phyloP scores from a whole-genome alignment of 2,329 filamentous ascomycete species.

The Hypoxylon rubiginosum region DNA sequence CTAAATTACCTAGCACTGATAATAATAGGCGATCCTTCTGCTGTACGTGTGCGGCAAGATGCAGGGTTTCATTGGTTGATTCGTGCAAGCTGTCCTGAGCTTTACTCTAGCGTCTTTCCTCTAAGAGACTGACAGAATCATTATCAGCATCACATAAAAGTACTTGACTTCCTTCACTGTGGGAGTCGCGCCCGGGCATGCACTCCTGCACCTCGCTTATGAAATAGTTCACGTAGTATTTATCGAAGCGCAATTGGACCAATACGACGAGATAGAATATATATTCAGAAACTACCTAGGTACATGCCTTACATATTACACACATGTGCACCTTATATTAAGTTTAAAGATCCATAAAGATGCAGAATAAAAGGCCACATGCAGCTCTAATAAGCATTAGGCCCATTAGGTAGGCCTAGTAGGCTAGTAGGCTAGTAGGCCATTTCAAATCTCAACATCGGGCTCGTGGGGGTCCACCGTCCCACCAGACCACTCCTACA shows the following conservation, averaged over 20 bases:
- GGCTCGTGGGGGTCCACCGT: conserved; percentile 34
- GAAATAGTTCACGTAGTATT: not conserved
- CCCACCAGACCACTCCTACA: conserved; percentile 25
- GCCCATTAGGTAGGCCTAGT: too few species aligned
- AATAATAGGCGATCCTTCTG: conserved; percentile 23
- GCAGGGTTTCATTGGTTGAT: conserved; percentile 26
- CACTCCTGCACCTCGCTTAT: not conserved
- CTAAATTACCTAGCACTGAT: conserved; percentile 9
- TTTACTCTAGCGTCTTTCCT: conserved; percentile 1
- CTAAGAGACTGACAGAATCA: not conserved
- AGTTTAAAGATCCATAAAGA: conserved; percentile 20
- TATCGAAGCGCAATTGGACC: not conserved
- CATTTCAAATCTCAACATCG: conserved; percentile 28
- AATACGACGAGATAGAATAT: not conserved
- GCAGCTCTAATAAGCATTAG: not conserved
- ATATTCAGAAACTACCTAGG: not conserved
- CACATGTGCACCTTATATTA: not conserved
- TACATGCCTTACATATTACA: too few species aligned
- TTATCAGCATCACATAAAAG: conserved; percentile 1
- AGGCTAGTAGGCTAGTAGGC: too few species aligned
- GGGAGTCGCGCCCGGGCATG: too few species aligned
- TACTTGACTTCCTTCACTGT: not conserved
- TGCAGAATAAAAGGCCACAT: conserved; percentile 19
- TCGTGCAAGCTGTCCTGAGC: conserved; percentile 21
- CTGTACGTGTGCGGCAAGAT: conserved; percentile 18